Evolutionary conservation across 106 monocot species (phyloP), one percentile per base, ranked within the genome.

Genomic region (Amphibolis antarctica): DNA sequence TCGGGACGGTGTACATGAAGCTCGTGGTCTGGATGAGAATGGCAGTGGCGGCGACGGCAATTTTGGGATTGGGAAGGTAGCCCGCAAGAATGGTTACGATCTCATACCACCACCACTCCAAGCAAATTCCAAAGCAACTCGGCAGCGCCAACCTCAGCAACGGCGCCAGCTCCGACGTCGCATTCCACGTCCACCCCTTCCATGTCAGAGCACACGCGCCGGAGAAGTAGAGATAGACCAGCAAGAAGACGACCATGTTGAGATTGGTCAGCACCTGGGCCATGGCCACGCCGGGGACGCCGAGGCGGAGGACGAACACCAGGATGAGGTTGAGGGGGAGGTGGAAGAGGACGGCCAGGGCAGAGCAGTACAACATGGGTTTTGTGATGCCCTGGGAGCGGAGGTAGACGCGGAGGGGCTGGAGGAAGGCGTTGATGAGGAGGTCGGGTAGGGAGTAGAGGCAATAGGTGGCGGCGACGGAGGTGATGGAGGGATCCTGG

Each of bases 81-180:
- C 96, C 96, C 45, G 89, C 81, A 30, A 96, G 84, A 4, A 96
- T 80, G 1, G 84, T 96, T 62, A 90, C 71, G 71, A 96, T 90
- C 76, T 90, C 89, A 52, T 96, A 96, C 90, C 96, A 96, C 96
- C 89, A 96, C 96, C 96, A 96, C 69, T 90, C 90, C 18, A 96
- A 65, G 65, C 96, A 96, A n/a, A 96, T 79, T 1, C 84, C 76
- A 60, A 80, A 62, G 77, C 96, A 90, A 53, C 81, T 82, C 0
- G 94, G 89, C 14, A 89, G 36, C 4, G 94, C 94, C 10, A 96
- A 79, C n/a, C 73, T 49, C 23, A 86, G 66, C 9, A 96, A 66
- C 18, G 83, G 84, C 0, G 60, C 15, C 11, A 89, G 44, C 3
- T 67, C 77, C 15, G 60, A 5, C 4, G 68, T 4, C 10, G 75